These are phyloP conservation scores for Agastache rugosa DNA, from an alignment of 257 asterid species.

Conservation along the genomic window DNA sequence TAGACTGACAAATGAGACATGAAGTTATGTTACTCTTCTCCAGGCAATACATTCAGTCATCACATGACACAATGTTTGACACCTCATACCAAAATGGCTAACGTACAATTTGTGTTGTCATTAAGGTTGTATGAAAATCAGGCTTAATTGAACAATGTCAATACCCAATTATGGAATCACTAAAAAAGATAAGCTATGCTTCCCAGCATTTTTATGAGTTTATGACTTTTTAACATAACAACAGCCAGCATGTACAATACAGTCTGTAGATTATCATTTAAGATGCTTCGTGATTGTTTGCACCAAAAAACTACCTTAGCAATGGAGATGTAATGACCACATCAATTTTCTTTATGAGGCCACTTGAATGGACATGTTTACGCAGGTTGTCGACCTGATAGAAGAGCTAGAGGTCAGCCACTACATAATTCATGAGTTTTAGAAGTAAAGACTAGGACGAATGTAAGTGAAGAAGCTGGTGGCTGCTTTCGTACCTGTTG, in stretches of 20 bases:
- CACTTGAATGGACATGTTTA: conserved; percentile 76
- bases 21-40: conserved; percentile 2
- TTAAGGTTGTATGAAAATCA: conserved; percentile 6
- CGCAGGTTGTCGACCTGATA: conserved; percentile 89
- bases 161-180: conserved; percentile 18
- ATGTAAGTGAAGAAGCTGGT: conserved; percentile 20
- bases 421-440: conserved; percentile 15
- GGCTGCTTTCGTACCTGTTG: conserved; percentile 63
- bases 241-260: neutral
- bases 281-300: conserved; percentile 8
- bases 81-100: conserved; percentile 3
- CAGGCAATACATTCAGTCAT: conserved; percentile 16
- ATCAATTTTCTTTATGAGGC: conserved; percentile 77
- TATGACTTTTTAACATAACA: conserved; percentile 1
- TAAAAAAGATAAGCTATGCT: neutral
- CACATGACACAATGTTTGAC: neutral
- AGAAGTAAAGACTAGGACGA: conserved; percentile 7
- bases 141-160: conserved; percentile 11
- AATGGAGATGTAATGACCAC: conserved; percentile 91
- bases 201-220: neutral
- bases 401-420: conserved; percentile 36
- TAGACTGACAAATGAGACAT: neutral
- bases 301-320: conserved; percentile 57
- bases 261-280: conserved; percentile 15
- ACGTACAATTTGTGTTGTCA: neutral